Base-by-base conservation (phyloP, 805 yeast species). In the Suhomyces pyralidae region DNA sequence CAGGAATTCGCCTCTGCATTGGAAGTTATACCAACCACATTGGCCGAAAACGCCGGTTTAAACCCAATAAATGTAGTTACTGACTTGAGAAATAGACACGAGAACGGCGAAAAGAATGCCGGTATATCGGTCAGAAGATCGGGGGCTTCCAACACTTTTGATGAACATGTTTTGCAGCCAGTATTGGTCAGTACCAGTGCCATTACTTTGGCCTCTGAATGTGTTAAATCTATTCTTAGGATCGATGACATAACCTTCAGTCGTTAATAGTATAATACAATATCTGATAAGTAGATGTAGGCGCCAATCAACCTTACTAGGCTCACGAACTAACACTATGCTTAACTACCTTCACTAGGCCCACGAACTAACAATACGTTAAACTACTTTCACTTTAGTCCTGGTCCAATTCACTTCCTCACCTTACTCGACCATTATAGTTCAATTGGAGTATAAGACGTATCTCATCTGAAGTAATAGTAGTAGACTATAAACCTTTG, bases 231-330 rank as follows among this genome's bases (percentile, higher is more conserved):
- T 45, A 91, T 94, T 58, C 79, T 94, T 69, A 86, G 99, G 73
- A 94, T 94, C 64, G 99, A 94, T 71, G 99, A 96, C 71, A 96
- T 94, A 63, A 88, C 97, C 40, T 90, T 94, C 68, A 85, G 96
- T 70, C 83, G 96, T 32, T 57, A 49, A 30, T 42, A 20, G 22
- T 9, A 25, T 7, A 24, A 34, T 34, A 32, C 26, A 25, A 22
- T 3, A 3, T 5, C 3, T 22, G 22, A 22, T 22, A 22, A 22
- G 5, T 22, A 22, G 22, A 22, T 22, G 22, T 22, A 22, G 22
- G 5, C 3, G 22, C n/a, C n/a, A n/a, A n/a, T n/a, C n/a, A n/a
- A n/a, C n/a, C n/a, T n/a, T n/a, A n/a, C n/a, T n/a, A n/a, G 22
- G 22, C 22, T 5, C 22, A 3, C 5, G 22, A 22, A 22, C 25